Conservation (phyloP, 352 stramenopile species). For the Globisporangium canariense region DNA sequence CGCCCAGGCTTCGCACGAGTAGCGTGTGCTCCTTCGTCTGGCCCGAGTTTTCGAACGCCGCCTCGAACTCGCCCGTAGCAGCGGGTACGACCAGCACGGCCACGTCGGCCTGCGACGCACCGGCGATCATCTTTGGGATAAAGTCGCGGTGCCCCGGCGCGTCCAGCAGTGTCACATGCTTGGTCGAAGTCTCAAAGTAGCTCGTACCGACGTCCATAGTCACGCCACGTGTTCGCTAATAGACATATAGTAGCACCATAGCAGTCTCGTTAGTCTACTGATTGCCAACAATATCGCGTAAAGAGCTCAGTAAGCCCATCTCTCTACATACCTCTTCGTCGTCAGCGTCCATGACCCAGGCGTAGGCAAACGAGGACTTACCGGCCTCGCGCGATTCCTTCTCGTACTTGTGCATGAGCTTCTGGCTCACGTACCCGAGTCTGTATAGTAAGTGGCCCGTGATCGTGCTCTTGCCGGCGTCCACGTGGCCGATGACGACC, state of each 20-base stretch:
- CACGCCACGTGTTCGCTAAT: constrained; percentile 92
- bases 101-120: constrained; percentile 89
- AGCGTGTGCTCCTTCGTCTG: constrained; percentile 98
- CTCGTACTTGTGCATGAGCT: constrained; percentile 90
- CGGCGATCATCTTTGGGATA: constrained; percentile 97
- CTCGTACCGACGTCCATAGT: constrained; percentile 97
- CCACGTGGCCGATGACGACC: constrained; percentile 97
- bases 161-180: constrained; percentile 95
- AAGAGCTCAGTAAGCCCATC: background rate
- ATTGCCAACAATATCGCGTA: background rate
- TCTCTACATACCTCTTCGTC: constrained; percentile 50
- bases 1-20: constrained; percentile 91
- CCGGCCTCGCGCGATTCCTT: constrained; percentile 88
- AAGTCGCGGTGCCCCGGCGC: constrained; percentile 97
- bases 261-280: background rate
- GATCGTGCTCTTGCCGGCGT: constrained; percentile 97
- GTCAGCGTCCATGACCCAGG: constrained; percentile 93
- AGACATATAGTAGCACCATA: background rate
- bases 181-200: constrained; percentile 86
- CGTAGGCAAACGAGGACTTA: constrained; percentile 95
- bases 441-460: constrained; percentile 95
- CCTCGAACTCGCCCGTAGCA: constrained; percentile 94
- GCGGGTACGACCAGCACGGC: constrained; percentile 94
- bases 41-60: constrained; percentile 91
- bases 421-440: constrained; percentile 85